A percentile compares a stretch with the other conserved stretches of the same genome.
Conservation (phyloP, 2,329 filamentous ascomycete genomes). For the Fusarium falciforme region DNA sequence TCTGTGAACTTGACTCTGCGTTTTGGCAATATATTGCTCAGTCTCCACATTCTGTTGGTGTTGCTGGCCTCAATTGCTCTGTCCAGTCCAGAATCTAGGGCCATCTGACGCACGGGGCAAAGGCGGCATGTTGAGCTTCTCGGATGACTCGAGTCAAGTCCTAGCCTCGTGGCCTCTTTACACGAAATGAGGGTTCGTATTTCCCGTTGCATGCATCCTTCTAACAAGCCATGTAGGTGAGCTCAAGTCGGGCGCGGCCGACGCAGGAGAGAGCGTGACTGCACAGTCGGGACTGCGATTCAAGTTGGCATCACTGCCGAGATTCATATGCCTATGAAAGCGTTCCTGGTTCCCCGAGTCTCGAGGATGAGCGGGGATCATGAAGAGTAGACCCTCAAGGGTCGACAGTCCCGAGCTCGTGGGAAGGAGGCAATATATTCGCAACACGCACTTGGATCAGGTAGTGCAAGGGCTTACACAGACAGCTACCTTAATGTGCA, state of each 20-base stretch:
- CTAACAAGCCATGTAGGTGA: not conserved
- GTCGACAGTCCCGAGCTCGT: constrained; percentile 31
- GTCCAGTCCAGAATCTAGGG: not conserved
- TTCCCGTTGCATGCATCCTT: not conserved
- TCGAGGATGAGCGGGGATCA: not conserved
- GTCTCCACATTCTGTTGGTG: constrained; percentile 4
- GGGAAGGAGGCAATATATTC: constrained; percentile 33
- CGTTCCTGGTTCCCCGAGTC: not conserved
- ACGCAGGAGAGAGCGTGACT: not conserved
- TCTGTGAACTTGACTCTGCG: not conserved
- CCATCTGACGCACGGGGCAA: constrained; percentile 4
- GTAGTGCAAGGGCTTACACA: not conserved
- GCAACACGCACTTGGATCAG: constrained; percentile 16
- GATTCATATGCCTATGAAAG: not conserved
- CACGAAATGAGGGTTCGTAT: constrained; percentile 22
- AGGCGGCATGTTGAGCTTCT: constrained; percentile 3
- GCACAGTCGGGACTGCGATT: not conserved
- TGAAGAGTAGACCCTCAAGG: constrained; percentile 12
- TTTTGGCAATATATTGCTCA: not conserved
- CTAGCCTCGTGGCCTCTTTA: constrained; percentile 5
- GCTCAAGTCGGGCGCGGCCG: not conserved
- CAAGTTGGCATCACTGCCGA: not conserved
- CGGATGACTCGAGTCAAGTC: constrained; percentile 7
- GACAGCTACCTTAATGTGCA: not conserved
- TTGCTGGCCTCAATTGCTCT: constrained; percentile 1